Evolutionary conservation across 257 asterid genomes (phyloP).

Genomic region (Nicotiana benthamiana): DNA sequence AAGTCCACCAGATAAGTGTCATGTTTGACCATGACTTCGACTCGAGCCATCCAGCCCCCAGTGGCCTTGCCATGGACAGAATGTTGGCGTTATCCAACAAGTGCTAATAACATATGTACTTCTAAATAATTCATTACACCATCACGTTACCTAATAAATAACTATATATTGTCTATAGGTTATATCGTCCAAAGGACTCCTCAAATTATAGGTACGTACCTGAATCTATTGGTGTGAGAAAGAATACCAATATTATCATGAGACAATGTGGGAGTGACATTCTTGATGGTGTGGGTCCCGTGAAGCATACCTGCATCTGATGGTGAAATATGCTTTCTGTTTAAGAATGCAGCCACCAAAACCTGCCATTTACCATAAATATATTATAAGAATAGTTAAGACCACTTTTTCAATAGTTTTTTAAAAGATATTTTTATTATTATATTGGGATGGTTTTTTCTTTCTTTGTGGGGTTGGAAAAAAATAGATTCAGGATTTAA

Average conservation of each 20-base stretch:
- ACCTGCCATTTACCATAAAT: conserved; percentile 37
- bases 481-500: too few species aligned
- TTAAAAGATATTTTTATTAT: not conserved
- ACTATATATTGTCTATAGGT: too few species aligned
- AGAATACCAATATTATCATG: conserved; percentile 15
- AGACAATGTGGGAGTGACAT: conserved; percentile 21
- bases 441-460: not conserved
- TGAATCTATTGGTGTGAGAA: conserved; percentile 53
- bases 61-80: too few species aligned
- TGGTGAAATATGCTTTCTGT: conserved; percentile 56
- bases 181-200: too few species aligned
- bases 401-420: not conserved
- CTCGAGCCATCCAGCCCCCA: too few species aligned
- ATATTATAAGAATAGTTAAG: not conserved
- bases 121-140: too few species aligned
- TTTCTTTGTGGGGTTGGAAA: not conserved
- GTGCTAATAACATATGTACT: too few species aligned
- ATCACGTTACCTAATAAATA: too few species aligned
- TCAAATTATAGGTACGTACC: conserved; percentile 30
- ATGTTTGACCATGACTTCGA: too few species aligned
- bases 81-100: too few species aligned
- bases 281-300: conserved; percentile 31
- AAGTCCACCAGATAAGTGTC: too few species aligned
- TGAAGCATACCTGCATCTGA: conserved; percentile 61
- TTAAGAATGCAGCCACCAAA: conserved; percentile 68